phyloP scores from a whole-genome alignment of 805 yeast genomes.

The Jamesozyma rosinii region DNA sequence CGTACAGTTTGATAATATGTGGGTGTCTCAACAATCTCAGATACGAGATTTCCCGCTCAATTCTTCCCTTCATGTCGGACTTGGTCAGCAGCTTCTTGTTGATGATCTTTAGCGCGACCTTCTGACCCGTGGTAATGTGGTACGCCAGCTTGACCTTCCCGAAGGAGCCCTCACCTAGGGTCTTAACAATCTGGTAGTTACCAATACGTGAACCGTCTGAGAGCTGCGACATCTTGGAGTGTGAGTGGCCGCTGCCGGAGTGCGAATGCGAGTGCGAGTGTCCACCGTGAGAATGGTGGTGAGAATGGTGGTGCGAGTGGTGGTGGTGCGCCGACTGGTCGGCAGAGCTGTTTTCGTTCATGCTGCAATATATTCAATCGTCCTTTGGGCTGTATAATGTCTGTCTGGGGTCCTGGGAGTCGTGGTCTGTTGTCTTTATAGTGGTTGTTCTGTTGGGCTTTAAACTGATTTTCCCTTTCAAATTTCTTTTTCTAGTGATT shows the following conservation, averaged over 20 bases:
- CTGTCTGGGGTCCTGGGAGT: no score
- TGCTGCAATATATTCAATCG: no score
- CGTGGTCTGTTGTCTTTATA: no score
- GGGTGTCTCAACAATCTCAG: conserved; percentile 84
- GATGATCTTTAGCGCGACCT: conserved; percentile 88
- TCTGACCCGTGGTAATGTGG: conserved; percentile 83
- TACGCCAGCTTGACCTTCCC: conserved; percentile 91
- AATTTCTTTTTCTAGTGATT: no score
- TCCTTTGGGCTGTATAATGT: no score
- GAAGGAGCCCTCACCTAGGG: conserved; percentile 92
- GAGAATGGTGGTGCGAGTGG: conserved; percentile 14
- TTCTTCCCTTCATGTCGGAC: conserved; percentile 93
- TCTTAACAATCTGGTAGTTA: conserved; percentile 83
- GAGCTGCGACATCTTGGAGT: conserved; percentile 4
- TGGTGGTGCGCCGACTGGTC: background rate
- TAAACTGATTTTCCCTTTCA: no score
- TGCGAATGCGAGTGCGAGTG: conserved; percentile 9
- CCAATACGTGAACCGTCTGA: conserved; percentile 55
- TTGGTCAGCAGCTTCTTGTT: conserved; percentile 87
- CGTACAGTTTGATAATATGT: conserved; percentile 89
- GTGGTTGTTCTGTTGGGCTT: no score
- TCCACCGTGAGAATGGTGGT: conserved; percentile 9
- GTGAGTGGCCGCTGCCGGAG: conserved; percentile 11
- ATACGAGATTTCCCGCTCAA: conserved; percentile 89
- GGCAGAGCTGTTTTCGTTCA: background rate